Conservation (phyloP, 192 early-diverging fungal genomes). For the Geranomyces variabilis region DNA sequence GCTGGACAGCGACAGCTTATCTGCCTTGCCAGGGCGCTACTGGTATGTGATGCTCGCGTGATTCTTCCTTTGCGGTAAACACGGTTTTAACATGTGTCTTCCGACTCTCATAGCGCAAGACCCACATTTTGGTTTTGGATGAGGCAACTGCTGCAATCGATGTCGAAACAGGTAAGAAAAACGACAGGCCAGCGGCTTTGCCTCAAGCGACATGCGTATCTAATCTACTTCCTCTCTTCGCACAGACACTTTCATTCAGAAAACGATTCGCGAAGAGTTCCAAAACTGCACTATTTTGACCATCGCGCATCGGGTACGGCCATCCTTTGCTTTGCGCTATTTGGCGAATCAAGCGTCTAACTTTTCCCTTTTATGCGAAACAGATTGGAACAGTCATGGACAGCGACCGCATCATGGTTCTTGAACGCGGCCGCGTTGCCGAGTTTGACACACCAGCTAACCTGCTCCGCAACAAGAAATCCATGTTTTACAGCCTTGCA, state of each 20-base stretch:
- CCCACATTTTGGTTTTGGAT: conserved; percentile 80
- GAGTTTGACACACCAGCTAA: conserved; percentile 62
- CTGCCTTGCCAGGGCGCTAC: conserved; percentile 69
- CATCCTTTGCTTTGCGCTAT: background rate
- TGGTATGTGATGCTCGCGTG: background rate
- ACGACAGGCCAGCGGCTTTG: no score
- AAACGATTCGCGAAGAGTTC: conserved; percentile 74
- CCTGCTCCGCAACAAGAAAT: conserved; percentile 54
- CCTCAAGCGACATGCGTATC: no score
- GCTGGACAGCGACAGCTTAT: conserved; percentile 54
- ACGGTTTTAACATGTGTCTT: no score
- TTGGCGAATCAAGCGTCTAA: no score
- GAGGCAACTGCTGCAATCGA: conserved; percentile 80
- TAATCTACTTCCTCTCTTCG: no score
- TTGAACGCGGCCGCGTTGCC: conserved; percentile 57
- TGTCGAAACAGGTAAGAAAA: conserved; percentile 47
- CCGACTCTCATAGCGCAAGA: no score
- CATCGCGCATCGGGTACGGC: conserved; percentile 71
- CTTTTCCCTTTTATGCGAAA: conserved; percentile 33
- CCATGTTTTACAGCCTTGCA: conserved; percentile 65
- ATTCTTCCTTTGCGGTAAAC: no score
- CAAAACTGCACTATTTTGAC: conserved; percentile 76
- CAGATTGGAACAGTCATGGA: conserved; percentile 21
- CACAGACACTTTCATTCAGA: conserved; percentile 71
- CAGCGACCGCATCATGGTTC: conserved; percentile 54